Conservation (phyloP, 257 asterid genomes). For the Salvia splendens region DNA sequence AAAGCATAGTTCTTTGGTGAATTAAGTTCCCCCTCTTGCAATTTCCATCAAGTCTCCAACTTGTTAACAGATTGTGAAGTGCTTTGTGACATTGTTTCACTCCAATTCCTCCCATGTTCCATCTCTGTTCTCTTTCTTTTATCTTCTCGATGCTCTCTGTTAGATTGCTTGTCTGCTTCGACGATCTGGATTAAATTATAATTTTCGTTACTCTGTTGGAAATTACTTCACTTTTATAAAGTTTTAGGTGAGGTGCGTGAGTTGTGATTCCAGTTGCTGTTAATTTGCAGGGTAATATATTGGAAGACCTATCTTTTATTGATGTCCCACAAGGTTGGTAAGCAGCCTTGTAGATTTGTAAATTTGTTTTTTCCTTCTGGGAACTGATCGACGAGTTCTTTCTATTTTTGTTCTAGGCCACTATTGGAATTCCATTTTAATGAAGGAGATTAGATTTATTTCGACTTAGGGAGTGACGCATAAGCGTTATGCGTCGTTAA, state of each 20-base stretch:
- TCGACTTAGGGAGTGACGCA: no score
- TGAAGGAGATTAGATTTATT: no score
- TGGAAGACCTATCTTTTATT: constrained; percentile 40
- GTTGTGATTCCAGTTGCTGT: constrained; percentile 28
- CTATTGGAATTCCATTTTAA: no score
- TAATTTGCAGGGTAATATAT: constrained; percentile 47
- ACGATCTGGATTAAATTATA: constrained; percentile 9
- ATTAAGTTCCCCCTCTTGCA: background rate
- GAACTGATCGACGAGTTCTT: no score
- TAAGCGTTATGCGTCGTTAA: no score
- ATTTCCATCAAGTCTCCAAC: background rate
- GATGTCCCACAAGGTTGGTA: constrained; percentile 53
- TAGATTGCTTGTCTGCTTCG: background rate
- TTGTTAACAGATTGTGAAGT: background rate
- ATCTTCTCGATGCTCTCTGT: constrained; percentile 1
- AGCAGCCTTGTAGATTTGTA: constrained; percentile 21
- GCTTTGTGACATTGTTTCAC: background rate
- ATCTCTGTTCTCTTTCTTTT: background rate
- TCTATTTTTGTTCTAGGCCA: no score
- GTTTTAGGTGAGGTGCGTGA: background rate
- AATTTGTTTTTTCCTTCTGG: constrained; percentile 11
- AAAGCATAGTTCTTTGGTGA: constrained; percentile 16
- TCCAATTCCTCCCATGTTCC: background rate
- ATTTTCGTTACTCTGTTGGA: background rate
- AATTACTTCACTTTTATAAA: constrained; percentile 7